Percentiles rank a stretch among this genome's conserved stretches.
phyloP scores from a whole-genome alignment of 805 yeast species.

The Dipodascus albidus region DNA sequence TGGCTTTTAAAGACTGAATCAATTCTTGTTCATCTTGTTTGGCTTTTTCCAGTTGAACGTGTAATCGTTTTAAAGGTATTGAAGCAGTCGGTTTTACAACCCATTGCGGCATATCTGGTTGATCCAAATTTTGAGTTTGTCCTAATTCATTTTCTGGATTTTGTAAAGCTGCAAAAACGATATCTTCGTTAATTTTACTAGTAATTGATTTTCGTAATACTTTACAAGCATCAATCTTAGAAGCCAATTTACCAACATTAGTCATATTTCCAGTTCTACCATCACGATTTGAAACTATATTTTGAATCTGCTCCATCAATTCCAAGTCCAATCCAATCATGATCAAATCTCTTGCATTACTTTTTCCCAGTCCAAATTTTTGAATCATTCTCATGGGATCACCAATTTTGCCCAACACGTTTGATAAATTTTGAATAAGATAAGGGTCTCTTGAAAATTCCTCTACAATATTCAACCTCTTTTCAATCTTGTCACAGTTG shows the following conservation, averaged over 20 bases:
- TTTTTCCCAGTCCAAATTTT: conserved; percentile 28
- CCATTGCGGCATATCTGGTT: conserved; percentile 6
- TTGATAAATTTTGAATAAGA: conserved; percentile 43
- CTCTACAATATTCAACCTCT: conserved; percentile 43
- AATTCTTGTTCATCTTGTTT: conserved; percentile 10
- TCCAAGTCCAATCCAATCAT: conserved; percentile 33
- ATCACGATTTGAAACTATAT: not conserved
- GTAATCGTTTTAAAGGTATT: not conserved
- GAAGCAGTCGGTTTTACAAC: conserved; percentile 1
- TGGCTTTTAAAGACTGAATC: conserved; percentile 9
- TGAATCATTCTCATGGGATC: conserved; percentile 29
- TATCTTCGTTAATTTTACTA: conserved; percentile 1
- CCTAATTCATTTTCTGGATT: not conserved
- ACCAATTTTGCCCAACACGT: conserved; percentile 48
- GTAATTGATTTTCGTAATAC: not conserved
- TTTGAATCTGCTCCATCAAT: conserved; percentile 23
- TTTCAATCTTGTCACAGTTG: conserved; percentile 40
- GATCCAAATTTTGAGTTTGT: not conserved
- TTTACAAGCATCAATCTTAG: not conserved
- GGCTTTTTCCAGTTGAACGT: not conserved
- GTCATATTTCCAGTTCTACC: not conserved
- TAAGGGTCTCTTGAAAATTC: conserved; percentile 32
- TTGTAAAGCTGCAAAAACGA: not conserved
- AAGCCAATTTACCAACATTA: not conserved
- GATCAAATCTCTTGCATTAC: conserved; percentile 34